Conservation (phyloP, 306 rosid genomes). For the Rosa lucieae region DNA sequence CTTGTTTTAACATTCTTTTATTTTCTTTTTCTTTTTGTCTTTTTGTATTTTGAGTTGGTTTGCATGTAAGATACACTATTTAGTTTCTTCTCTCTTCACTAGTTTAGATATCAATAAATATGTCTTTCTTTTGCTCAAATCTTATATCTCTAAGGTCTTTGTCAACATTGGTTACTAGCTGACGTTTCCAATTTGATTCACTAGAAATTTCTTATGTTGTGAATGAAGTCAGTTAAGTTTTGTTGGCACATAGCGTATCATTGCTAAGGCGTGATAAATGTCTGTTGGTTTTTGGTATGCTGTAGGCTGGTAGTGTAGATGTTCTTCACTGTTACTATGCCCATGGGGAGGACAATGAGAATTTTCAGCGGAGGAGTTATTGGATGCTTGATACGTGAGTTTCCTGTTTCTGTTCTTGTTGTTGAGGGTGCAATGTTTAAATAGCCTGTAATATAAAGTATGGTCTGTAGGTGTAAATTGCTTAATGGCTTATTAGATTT, state of each 20-base stretch:
- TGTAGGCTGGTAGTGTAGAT: conserved; percentile 68
- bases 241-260: conserved; percentile 1
- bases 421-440: not conserved
- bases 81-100: not conserved
- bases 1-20: not conserved
- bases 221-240: not conserved
- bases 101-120: not conserved
- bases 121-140: not conserved
- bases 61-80: not conserved
- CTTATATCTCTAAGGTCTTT: not conserved
- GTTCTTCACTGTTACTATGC: conserved; percentile 80
- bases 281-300: conserved; percentile 13
- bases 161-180: conserved; percentile 8
- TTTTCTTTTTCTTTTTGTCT: not conserved
- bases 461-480: not conserved
- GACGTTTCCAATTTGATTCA: conserved; percentile 10
- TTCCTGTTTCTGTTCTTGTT: conserved; percentile 4
- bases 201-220: not conserved
- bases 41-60: not conserved
- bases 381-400: conserved; percentile 83
- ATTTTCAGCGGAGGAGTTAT: conserved; percentile 73
- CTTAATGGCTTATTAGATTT: not conserved
- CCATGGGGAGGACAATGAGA: conserved; percentile 68
- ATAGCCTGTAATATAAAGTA: not conserved
- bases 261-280: conserved; percentile 17